Percentiles rank a stretch among this genome's conserved stretches.
These are phyloP conservation scores for Lupinus albus DNA, from an alignment of 306 rosid species.

Conservation along the genomic window DNA sequence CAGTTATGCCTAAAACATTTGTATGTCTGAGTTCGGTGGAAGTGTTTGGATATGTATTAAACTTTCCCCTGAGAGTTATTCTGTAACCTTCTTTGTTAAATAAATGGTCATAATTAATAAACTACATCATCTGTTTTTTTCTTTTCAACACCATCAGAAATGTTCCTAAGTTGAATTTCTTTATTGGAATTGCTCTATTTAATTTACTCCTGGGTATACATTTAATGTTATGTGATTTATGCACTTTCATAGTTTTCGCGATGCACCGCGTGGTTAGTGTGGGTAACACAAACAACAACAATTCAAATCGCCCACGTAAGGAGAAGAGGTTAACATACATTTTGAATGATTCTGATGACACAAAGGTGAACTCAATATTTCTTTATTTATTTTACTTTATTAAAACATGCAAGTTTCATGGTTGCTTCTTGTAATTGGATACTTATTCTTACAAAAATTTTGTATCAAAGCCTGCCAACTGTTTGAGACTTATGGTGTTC, in stretches of 20 bases:
- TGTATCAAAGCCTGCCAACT: slow-evolving; percentile 27
- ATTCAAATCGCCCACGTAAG: slow-evolving; percentile 87
- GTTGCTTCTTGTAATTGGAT: slow-evolving; percentile 31
- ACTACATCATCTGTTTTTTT: not conserved
- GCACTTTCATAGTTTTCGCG: slow-evolving; percentile 52
- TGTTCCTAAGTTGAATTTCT: slow-evolving; percentile 27
- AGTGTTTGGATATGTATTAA: slow-evolving; percentile 30
- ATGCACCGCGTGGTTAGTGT: slow-evolving; percentile 99
- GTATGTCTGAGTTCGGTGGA: not conserved
- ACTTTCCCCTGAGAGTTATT: slow-evolving; percentile 20
- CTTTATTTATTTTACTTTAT: slow-evolving; percentile 34
- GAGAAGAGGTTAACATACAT: slow-evolving; percentile 92
- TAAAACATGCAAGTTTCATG: slow-evolving; percentile 18
- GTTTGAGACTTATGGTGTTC: slow-evolving; percentile 3
- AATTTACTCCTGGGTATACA: slow-evolving; percentile 28
- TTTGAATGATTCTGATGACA: slow-evolving; percentile 78
- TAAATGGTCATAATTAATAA: slow-evolving; percentile 25
- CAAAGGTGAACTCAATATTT: slow-evolving; percentile 61
- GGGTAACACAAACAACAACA: slow-evolving; percentile 74
- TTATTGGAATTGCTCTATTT: slow-evolving; percentile 31
- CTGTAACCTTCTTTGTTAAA: slow-evolving; percentile 5
- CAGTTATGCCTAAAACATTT: slow-evolving; percentile 19
- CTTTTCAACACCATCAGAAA: not conserved
- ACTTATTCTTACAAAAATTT: not conserved
- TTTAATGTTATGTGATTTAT: slow-evolving; percentile 29